Conservation (phyloP, 805 yeast genomes). For the Candida glaebosa region DNA sequence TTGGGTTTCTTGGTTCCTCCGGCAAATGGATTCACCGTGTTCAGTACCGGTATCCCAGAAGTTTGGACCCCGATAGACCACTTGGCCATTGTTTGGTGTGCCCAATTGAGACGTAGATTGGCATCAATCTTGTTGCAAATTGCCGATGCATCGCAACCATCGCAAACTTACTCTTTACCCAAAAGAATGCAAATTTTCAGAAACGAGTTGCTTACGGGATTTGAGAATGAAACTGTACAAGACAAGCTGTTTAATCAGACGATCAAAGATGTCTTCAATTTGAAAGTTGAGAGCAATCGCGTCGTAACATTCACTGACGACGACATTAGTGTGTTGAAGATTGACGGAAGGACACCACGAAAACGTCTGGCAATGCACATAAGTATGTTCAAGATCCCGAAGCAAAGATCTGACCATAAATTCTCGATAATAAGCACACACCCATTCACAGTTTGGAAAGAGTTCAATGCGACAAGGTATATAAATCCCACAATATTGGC, state of each 20-base stretch:
- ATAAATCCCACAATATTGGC: constrained; percentile 18
- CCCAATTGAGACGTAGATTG: constrained; percentile 67
- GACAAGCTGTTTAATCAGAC: neutral
- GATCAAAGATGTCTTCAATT: constrained; percentile 7
- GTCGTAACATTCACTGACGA: constrained; percentile 12
- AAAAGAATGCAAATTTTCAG: constrained; percentile 60
- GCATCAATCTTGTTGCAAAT: constrained; percentile 59
- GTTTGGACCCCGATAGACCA: constrained; percentile 97
- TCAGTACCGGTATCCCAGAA: constrained; percentile 79
- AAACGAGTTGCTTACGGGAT: constrained; percentile 48
- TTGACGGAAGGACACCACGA: neutral
- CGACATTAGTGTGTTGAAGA: neutral
- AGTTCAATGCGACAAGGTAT: constrained; percentile 9
- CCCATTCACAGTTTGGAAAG: constrained; percentile 7
- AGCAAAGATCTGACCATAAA: neutral
- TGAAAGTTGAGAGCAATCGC: constrained; percentile 18
- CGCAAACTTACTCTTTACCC: constrained; percentile 49
- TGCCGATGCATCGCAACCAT: constrained; percentile 45
- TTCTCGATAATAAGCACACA: constrained; percentile 4
- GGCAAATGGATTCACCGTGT: constrained; percentile 75
- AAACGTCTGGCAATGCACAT: neutral
- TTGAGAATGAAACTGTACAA: constrained; percentile 39
- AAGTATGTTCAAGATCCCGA: constrained; percentile 2
- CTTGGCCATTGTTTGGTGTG: constrained; percentile 95
- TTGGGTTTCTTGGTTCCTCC: constrained; percentile 69